These are phyloP conservation scores for Clitoria ternatea DNA, from an alignment of 306 rosid genomes.

Conservation along the genomic window DNA sequence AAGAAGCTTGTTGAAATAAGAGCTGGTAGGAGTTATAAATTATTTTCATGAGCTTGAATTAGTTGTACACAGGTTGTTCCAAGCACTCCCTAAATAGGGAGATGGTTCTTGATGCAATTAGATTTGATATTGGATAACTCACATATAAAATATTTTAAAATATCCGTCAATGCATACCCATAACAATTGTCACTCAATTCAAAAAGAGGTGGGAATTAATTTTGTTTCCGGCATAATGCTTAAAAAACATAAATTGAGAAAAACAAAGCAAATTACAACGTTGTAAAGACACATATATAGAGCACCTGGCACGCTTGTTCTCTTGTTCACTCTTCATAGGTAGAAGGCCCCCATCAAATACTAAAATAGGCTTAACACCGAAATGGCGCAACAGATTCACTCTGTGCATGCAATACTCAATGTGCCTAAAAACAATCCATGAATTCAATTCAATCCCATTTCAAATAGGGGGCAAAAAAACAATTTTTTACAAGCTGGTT, in stretches of 20 bases:
- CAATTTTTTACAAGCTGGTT: neutral
- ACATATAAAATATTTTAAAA: neutral
- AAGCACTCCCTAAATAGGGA: too few species aligned
- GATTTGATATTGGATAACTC: neutral
- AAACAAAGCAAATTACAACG: neutral
- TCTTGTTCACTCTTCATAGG: constrained; percentile 96
- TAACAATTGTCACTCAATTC: neutral
- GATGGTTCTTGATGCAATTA: neutral
- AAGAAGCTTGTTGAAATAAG: too few species aligned
- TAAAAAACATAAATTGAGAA: neutral
- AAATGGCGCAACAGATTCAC: constrained; percentile 74
- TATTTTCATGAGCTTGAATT: too few species aligned
- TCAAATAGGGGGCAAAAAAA: neutral
- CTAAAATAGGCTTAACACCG: constrained; percentile 82
- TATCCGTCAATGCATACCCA: neutral
- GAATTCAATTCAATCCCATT: constrained; percentile 1
- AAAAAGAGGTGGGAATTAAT: neutral
- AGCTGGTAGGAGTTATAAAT: too few species aligned
- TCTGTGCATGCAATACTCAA: constrained; percentile 91
- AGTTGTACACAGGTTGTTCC: too few species aligned
- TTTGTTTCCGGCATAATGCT: neutral
- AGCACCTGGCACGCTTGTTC: constrained; percentile 82
- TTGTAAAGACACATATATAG: neutral
- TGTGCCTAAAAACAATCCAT: constrained; percentile 53
- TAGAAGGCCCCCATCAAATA: constrained; percentile 90